Evolutionary conservation across 768 basidiomycete species (phyloP), one percentile per base, ranked within the genome.

Genomic region (Rossbeevera mucosa): DNA sequence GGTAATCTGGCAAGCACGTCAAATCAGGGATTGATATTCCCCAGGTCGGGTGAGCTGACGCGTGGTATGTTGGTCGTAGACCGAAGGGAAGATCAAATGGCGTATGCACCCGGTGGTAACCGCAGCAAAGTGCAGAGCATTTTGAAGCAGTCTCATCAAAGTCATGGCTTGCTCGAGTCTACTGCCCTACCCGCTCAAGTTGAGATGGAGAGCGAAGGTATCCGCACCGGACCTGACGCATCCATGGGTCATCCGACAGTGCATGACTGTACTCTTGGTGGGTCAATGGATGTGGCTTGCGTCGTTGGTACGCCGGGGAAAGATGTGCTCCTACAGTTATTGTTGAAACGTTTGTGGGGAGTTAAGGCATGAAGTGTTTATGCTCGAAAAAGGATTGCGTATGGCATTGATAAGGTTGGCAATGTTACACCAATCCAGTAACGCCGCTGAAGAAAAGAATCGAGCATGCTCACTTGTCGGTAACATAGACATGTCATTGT

Each of bases 21-120:
- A 46, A 46, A 29, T 33, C 33, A 14, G 4, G 16, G 11, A 30
- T 24, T 52, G 31, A 47, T 29, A 14, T 30, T 24, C 1, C 44
- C 5, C 40, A 88, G 92, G 44, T 74, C 66, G 2, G 92, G 90
- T 1, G 91, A 94, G 64, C 62, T 87, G 18, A 93, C 91, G 6
- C 77, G 90, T 26, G 91, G 92, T 11, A 92, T 94, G 88, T 76
- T 92, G 55, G 88, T 94, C 1, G 80, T 89, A 11, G 92, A 95
- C 66, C 73, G 88, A 55, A 77, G 92, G 40, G 77, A 76, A 8
- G 87, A 86, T 47, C 68, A 73, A 46, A 75, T 78, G n/a, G 83
- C 79, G 2, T 85, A 88, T 65, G 75, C 80, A 1, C 79, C 81
- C 2, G 86, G 86, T 7, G 72, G 73, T 13, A 89, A 84, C 64